phyloP scores from a whole-genome alignment of 805 yeast genomes.

The Candida loeiensis region DNA sequence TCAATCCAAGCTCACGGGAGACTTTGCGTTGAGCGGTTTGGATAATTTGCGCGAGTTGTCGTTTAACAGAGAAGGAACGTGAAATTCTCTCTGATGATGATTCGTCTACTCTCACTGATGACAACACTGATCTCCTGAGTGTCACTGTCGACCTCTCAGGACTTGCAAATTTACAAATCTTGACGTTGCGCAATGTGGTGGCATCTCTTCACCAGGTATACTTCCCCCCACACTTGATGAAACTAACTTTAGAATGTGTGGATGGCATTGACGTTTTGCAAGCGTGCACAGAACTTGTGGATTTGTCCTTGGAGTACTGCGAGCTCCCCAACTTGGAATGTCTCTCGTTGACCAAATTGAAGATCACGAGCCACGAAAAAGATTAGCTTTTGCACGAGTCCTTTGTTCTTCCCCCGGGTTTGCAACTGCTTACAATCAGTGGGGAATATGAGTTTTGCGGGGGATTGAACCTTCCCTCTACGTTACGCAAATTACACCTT shows the following conservation, averaged over 20 bases:
- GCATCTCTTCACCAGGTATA: background rate
- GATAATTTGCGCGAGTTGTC: background rate
- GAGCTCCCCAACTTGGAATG: too few species aligned
- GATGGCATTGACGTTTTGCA: background rate
- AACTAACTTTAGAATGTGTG: background rate
- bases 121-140: too few species aligned
- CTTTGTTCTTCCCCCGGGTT: background rate
- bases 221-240: background rate
- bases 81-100: too few species aligned
- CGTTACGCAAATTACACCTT: background rate
- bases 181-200: background rate
- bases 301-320: background rate
- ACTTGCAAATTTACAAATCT: background rate
- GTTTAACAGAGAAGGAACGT: too few species aligned
- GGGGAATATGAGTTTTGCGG: background rate
- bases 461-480: background rate
- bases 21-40: background rate
- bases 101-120: too few species aligned
- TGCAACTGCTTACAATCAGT: background rate
- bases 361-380: background rate
- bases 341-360: background rate
- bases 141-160: background rate
- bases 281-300: background rate
- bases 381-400: conserved; percentile 1
- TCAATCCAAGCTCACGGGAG: background rate